Conservation (phyloP, 2,329 filamentous ascomycete species). For the Botryotinia convoluta region DNA sequence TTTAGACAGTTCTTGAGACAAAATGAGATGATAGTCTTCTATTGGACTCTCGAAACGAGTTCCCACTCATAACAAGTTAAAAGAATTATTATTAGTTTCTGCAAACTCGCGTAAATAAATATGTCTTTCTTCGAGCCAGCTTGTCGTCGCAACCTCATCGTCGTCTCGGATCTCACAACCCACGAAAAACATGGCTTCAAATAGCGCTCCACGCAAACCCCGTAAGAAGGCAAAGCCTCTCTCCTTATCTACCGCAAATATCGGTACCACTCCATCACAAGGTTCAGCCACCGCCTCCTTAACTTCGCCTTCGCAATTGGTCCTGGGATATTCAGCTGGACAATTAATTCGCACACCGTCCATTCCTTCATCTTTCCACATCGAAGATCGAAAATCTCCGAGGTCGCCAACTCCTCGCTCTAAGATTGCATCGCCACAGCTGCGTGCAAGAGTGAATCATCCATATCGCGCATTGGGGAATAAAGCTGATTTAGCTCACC, state of each 20-base stretch:
- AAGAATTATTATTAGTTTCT: background rate
- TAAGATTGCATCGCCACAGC: background rate
- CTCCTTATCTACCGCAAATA: background rate
- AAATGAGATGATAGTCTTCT: background rate
- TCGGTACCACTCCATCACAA: background rate
- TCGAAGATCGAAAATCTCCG: background rate
- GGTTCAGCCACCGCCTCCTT: background rate
- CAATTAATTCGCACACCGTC: background rate
- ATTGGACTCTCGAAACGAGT: conserved; percentile 5
- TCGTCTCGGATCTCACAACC: background rate
- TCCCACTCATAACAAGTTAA: background rate
- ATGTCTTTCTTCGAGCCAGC: background rate
- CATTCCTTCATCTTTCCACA: background rate
- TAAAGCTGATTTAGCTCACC: background rate
- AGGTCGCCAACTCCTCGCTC: background rate
- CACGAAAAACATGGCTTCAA: background rate
- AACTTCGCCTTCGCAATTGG: conserved; percentile 3
- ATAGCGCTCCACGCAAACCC: background rate
- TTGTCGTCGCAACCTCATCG: background rate
- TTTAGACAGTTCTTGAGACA: background rate
- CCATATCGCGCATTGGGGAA: background rate
- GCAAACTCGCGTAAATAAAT: background rate
- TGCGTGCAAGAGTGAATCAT: conserved; percentile 1
- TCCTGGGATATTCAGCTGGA: background rate
- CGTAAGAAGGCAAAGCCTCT: background rate